Evolutionary conservation across 2,329 filamentous ascomycete genomes (phyloP).

Genomic region (Colletotrichum filicis): DNA sequence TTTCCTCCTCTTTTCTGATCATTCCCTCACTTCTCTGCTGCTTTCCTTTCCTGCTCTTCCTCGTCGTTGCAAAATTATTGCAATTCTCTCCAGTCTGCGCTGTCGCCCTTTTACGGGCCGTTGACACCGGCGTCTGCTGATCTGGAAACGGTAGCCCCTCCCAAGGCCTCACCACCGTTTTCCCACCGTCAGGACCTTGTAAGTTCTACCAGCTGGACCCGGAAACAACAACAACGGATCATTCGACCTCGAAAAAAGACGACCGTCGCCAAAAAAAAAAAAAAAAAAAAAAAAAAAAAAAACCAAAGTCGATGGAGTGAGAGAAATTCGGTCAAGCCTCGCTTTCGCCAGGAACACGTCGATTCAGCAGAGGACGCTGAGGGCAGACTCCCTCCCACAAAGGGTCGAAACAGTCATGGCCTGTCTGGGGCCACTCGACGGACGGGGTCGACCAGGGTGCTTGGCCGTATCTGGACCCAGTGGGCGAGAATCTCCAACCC

Average conservation of each 20-base stretch:
- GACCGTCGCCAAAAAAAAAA: background rate
- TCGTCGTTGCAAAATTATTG: background rate
- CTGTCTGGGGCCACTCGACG: slow-evolving; percentile 19
- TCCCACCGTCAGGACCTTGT: slow-evolving; percentile 9
- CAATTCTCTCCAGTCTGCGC: background rate
- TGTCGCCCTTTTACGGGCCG: background rate
- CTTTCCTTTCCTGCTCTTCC: slow-evolving; percentile 18
- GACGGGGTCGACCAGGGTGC: slow-evolving; percentile 28
- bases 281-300: background rate
- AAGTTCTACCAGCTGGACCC: slow-evolving; percentile 8
- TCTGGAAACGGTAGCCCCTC: slow-evolving; percentile 14
- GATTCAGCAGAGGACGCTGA: background rate
- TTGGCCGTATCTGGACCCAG: slow-evolving; percentile 11
- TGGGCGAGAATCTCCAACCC: slow-evolving; percentile 15
- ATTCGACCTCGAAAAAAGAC: background rate
- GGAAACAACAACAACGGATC: background rate
- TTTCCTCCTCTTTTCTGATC: slow-evolving; percentile 17
- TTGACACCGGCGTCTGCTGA: background rate
- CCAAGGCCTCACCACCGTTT: slow-evolving; percentile 18
- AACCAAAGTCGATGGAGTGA: background rate
- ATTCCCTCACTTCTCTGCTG: slow-evolving; percentile 26
- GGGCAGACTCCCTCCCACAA: slow-evolving; percentile 22
- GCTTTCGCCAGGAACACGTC: background rate
- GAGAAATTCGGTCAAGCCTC: background rate
- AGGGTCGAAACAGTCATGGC: slow-evolving; percentile 22